phyloP scores from a whole-genome alignment of 2,329 filamentous ascomycete species.

The Chaetomiaceae sp. region DNA sequence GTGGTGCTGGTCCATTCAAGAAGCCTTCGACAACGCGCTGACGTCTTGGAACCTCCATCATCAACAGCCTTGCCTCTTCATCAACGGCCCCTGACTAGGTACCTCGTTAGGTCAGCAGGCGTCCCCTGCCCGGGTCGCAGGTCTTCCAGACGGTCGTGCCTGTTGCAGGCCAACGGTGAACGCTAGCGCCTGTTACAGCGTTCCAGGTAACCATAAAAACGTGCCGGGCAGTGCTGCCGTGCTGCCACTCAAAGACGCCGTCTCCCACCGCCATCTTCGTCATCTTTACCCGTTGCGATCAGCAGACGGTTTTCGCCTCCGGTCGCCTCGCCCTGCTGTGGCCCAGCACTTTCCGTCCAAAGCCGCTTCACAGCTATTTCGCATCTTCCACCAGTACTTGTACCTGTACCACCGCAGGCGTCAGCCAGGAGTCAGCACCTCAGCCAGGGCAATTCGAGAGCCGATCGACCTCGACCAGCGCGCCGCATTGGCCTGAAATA shows the following conservation, averaged over 20 bases:
- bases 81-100: background rate
- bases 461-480: background rate
- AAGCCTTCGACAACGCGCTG: background rate
- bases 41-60: slow-evolving; percentile 5
- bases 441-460: background rate
- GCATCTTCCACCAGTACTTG: background rate
- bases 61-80: background rate
- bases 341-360: slow-evolving; percentile 1
- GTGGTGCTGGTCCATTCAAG: slow-evolving; percentile 1
- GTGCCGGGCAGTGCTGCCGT: background rate
- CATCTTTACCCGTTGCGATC: slow-evolving; percentile 15
- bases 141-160: slow-evolving; percentile 12
- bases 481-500: background rate
- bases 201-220: background rate
- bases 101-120: no score
- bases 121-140: no score
- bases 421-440: background rate
- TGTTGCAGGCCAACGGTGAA: slow-evolving; percentile 16
- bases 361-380: background rate
- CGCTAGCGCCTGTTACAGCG: background rate
- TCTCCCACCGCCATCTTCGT: slow-evolving; percentile 13
- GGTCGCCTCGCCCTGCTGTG: background rate
- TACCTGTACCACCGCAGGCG: no score
- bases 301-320: slow-evolving; percentile 15
- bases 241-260: slow-evolving; percentile 6